phyloP scores from a whole-genome alignment of 2,329 filamentous ascomycete genomes.

The Trichophyton simii region DNA sequence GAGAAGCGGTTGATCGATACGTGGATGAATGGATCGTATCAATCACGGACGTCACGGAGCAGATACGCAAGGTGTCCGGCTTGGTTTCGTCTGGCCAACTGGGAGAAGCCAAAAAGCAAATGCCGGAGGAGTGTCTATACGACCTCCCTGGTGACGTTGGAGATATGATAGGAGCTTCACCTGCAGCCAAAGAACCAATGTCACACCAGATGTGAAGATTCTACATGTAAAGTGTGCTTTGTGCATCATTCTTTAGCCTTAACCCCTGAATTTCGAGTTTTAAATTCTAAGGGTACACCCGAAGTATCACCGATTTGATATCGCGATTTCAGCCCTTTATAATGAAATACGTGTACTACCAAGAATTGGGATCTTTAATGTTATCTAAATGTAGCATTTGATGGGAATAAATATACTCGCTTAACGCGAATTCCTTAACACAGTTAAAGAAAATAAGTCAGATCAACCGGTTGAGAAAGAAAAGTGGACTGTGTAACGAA shows the following conservation, averaged over 20 bases:
- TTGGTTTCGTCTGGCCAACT: slow-evolving; percentile 33
- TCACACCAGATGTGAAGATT: not conserved
- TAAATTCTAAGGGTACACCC: not conserved
- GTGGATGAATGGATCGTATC: slow-evolving; percentile 40
- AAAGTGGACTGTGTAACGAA: not conserved
- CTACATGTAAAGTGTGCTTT: not conserved
- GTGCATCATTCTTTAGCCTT: not conserved
- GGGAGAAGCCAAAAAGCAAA: slow-evolving; percentile 17
- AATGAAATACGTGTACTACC: not conserved
- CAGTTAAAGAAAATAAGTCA: not conserved
- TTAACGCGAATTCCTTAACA: not conserved
- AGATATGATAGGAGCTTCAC: slow-evolving; percentile 9
- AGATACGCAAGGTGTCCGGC: slow-evolving; percentile 38
- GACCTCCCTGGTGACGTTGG: slow-evolving; percentile 9
- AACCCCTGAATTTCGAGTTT: not conserved
- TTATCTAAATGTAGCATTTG: not conserved
- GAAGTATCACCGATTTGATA: not conserved
- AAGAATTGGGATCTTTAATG: not conserved
- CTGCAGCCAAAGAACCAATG: not conserved
- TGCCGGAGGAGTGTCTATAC: slow-evolving; percentile 12
- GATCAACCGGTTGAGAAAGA: not conserved
- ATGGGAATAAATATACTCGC: not conserved
- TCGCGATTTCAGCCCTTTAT: not conserved
- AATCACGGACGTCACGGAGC: slow-evolving; percentile 48
- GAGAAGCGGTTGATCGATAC: slow-evolving; percentile 35